Evolutionary conservation across 257 asterid genomes (phyloP).

Genomic region (Petunia secreta): DNA sequence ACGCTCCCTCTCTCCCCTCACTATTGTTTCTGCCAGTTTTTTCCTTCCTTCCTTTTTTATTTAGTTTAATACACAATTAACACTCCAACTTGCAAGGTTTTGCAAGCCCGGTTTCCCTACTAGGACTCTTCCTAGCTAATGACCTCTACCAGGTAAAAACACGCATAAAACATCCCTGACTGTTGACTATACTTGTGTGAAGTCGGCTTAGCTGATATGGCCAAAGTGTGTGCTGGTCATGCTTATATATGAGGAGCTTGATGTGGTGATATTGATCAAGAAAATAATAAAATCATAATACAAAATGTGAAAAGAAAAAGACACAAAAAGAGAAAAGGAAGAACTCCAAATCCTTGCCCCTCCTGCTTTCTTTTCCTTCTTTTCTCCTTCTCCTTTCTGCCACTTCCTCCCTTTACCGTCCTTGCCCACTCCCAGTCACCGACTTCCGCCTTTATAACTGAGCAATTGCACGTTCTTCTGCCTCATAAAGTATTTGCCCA

Average conservation of each 20-base stretch:
- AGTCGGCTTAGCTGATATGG: background rate
- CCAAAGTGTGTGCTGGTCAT: background rate
- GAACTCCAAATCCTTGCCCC: background rate
- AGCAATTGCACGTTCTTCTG: too few species aligned
- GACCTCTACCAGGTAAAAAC: background rate
- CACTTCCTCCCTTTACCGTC: background rate
- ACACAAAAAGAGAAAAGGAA: background rate
- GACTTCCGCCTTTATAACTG: background rate
- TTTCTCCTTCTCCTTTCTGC: background rate
- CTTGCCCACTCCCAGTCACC: background rate
- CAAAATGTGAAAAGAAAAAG: background rate
- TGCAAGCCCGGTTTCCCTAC: background rate
- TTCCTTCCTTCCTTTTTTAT: background rate
- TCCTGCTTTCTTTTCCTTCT: background rate
- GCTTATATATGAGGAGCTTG: background rate
- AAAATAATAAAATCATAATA: background rate
- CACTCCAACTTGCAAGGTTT: background rate
- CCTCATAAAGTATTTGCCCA: too few species aligned
- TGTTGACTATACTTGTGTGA: background rate
- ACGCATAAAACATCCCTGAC: background rate
- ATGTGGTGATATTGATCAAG: background rate
- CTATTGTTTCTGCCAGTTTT: conserved; percentile 9
- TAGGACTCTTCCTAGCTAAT: background rate
- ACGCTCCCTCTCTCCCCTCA: background rate
- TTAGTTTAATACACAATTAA: background rate